phyloP scores from a whole-genome alignment of 179 eudicot species.

The Spinacia oleracea region DNA sequence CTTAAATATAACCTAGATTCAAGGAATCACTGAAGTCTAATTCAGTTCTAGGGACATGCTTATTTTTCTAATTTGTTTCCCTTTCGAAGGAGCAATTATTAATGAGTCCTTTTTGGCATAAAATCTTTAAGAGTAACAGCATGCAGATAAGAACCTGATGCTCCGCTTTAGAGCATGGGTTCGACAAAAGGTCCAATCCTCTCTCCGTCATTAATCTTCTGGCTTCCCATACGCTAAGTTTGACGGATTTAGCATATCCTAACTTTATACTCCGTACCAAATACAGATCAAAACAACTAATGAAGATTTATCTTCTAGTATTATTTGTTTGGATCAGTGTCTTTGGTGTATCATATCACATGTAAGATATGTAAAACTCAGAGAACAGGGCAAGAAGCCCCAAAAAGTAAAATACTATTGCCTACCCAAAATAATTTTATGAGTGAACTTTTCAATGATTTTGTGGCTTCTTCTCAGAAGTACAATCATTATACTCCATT shows the following conservation, averaged over 20 bases:
- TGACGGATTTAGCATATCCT: slow-evolving; percentile 15
- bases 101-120: slow-evolving; percentile 33
- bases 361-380: not conserved
- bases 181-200: slow-evolving; percentile 18
- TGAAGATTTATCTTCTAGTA: not conserved
- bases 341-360: not conserved
- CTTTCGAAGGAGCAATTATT: slow-evolving; percentile 28
- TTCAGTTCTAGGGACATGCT: not conserved
- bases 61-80: not conserved
- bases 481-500: not conserved
- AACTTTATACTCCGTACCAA: not conserved
- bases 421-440: not conserved
- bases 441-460: slow-evolving; percentile 19
- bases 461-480: slow-evolving; percentile 19
- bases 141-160: slow-evolving; percentile 53
- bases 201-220: slow-evolving; percentile 1
- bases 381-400: not conserved
- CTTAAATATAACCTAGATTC: slow-evolving; percentile 9
- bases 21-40: not conserved
- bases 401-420: not conserved
- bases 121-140: slow-evolving; percentile 29
- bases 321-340: not conserved
- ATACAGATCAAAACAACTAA: not conserved
- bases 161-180: slow-evolving; percentile 38
- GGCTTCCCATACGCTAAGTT: slow-evolving; percentile 1